Percentiles rank a stretch among this genome's conserved stretches.
These are phyloP conservation scores for Massospora cicadina DNA, from an alignment of 371 early-diverging fungal genomes.

Conservation along the genomic window DNA sequence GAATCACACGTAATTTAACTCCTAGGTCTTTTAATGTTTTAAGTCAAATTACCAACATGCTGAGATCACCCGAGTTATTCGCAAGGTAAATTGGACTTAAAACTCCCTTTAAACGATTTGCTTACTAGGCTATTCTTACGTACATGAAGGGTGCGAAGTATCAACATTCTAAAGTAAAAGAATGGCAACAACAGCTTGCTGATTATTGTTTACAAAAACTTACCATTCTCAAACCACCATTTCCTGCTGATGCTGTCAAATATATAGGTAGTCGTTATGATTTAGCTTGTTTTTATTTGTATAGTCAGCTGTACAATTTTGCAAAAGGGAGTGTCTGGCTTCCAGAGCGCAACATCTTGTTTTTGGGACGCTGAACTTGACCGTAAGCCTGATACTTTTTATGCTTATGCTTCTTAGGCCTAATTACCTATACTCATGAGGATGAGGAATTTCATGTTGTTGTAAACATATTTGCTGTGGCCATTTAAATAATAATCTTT, in stretches of 20 bases:
- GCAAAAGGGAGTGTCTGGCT: not conserved
- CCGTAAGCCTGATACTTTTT: not conserved
- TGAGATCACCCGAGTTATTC: not conserved
- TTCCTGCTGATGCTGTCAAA: not conserved
- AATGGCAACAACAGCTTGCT: conserved; percentile 1
- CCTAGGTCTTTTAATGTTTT: not conserved
- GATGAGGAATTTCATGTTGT: not conserved
- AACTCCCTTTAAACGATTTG: not conserved
- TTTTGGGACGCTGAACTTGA: conserved; percentile 2
- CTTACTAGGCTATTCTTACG: not conserved
- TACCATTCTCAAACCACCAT: conserved; percentile 1
- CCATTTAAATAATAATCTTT: no score
- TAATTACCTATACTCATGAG: conserved; percentile 2
- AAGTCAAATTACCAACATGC: not conserved
- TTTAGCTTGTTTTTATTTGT: not conserved
- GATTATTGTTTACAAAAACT: not conserved
- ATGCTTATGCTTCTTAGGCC: not conserved
- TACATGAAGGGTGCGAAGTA: conserved; percentile 6
- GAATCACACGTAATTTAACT: not conserved
- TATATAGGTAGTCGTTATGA: not conserved
- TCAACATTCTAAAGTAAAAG: not conserved
- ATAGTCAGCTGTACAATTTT: not conserved
- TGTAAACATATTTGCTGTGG: not conserved
- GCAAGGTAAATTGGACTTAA: not conserved
- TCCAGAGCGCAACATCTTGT: conserved; percentile 4